Base-by-base conservation (phyloP, 306 rosid species). In the Prunus mira region DNA sequence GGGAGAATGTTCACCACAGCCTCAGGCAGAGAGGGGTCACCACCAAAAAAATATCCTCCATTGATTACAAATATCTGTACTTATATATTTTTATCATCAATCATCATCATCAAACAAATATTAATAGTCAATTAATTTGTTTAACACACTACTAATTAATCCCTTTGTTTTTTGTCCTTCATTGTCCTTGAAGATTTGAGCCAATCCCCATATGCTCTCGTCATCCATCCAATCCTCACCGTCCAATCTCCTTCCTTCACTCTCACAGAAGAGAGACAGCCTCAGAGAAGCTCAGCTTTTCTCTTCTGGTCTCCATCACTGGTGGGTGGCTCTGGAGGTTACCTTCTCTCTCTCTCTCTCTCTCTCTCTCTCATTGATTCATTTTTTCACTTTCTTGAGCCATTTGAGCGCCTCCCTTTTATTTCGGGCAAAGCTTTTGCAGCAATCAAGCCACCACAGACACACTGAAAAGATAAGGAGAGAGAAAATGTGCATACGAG, bases 371-470 rank as follows among this genome's bases (percentile, higher is more conserved):
- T 81, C 66, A 63, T 73, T 25, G 58, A n/a, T 32, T 27, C 17
- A 13, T 30, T 25, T 41, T 15, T 49, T 54, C 38, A 56, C 46
- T 54, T 63, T 38, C 77, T 75, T 22, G 81, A 86, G 87, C 91
- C 85, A 80, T 80, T 84, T 86, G 76, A 91, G 87, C 93, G 90
- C 97, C 93, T 67, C 82, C 82, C 79, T 84, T 90, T 82, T 87
- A 74, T 78, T 82, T 77, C 57, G 71, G 78, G 73, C 73, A 52
- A 87, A 79, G 89, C 97, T 91, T 93, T 93, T 77, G 82, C 91
- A 86, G 86, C 86, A 93, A 93, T 91, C 96, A 84, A 88, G 93
- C 96, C 87, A 4, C 65, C 9, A 58, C 32, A 58, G 14, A 22
- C 30, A 58, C 87, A 68, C 88, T 79, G 82, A 72, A 74, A 81